Base-by-base conservation (phyloP, 1,139 yeast genomes). In the Yamadazyma sp. region DNA sequence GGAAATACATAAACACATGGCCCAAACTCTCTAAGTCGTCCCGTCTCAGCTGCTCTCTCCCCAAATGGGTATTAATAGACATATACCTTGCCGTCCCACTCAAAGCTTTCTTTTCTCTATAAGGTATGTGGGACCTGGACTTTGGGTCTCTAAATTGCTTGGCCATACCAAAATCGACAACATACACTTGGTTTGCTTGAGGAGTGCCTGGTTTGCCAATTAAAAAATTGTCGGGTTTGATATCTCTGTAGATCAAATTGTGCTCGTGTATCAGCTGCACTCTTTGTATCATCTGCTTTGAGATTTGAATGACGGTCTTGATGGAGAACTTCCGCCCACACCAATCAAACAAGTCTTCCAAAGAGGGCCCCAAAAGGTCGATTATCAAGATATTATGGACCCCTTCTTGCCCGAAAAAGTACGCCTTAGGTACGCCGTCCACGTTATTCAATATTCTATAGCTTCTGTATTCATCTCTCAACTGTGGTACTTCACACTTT, bases 261-360 rank as follows among this genome's bases (percentile, higher is more conserved):
- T 80, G 81, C 34, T 78, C 79, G 57, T 84, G 92, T 38, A 84
- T 75, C 37, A 75, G 71, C 58, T 83, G 83, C 37, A 84, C 83
- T 49, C 84, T 59, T 37, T 75, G 64, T 43, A 84, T 78, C 92
- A 84, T 84, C 59, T 84, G 91, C 40, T 77, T 81, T 2, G 89
- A 87, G 17, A 83, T 79, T 55, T 81, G 87, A 17, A 83, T 82
- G 34, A 83, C 88, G 0, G 91, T 83, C 54, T 81, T 78, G 28
- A 80, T 73, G n/a, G 77, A 62, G 51, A 84, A 83, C 54, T 75
- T 74, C 33, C 92, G 71, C 14, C 84, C 83, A 64, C 92, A 84
- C 92, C 91, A 84, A 55, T 84, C 92, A 62, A 84, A 84, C 41
- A 84, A 64, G 58, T 84, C 92, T 56, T 84, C 91, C 44, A 84